Base-by-base conservation (phyloP, 768 basidiomycete genomes). In the Boletus sensibilis region DNA sequence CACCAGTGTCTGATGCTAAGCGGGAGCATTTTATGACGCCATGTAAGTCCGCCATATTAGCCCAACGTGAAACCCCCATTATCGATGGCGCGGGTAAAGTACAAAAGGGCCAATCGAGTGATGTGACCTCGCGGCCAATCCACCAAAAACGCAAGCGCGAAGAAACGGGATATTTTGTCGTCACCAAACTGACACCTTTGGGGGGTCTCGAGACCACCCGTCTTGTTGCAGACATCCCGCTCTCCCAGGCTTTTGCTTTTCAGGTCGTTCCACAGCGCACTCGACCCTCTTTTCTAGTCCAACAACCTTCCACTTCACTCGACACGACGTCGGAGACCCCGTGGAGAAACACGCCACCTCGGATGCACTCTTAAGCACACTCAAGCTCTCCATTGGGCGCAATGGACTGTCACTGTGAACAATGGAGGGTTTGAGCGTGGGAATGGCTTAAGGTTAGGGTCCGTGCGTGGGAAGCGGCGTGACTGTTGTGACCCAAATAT, bases 381-480 rank as follows among this genome's bases (percentile, higher is more conserved):
- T 52, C 41, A 25, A 16, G 53, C 43, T 42, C 39, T 40, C 37
- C 52, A 46, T 50, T 46, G 44, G 55, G 41, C 34, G 37, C 39
- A 48, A 39, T 47, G 46, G 55, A 16, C 23, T 52, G 44, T 53
- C 44, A 49, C 5, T 50, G 48, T 29, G 55, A 43, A 59, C 65
- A 68, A 66, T 60, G 61, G 50, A 57, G 53, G 52, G 53, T 52
- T 54, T 61, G 66, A 67, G 68, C 74, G 75, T 64, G 65, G 63
- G 68, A 70, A 71, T 39, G 29, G 42, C 50, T 60, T 69, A 70
- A 72, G 71, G 73, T 73, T 74, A 74, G 69, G 77, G 77, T 74
- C 78, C 66, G 78, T 78, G 77, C 75, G 77, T 74, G 75, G 64
- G 75, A 74, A 66, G 11, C 0, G 1, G 48, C 45, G 72, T 70